Conservation (phyloP, 352 stramenopile species). For the Phytophthora hibernalis region DNA sequence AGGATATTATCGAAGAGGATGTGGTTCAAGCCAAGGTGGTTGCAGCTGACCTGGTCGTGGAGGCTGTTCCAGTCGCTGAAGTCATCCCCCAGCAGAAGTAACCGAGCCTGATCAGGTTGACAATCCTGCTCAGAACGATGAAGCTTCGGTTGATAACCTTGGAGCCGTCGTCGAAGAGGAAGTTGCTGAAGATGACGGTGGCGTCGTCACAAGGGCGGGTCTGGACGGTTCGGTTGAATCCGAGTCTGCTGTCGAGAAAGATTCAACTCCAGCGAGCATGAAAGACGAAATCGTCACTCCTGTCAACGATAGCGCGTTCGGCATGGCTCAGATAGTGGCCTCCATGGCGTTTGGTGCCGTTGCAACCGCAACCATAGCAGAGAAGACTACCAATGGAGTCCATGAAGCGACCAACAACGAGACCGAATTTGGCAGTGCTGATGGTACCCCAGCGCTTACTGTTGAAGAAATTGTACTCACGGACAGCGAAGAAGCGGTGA, state of each 20-base stretch:
- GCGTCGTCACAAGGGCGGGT: background rate
- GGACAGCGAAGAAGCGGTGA: conserved; percentile 14
- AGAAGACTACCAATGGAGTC: background rate
- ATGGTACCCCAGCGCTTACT: background rate
- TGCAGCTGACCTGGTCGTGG: background rate
- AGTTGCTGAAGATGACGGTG: background rate
- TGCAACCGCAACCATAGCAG: background rate
- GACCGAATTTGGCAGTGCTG: background rate
- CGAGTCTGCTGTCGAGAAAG: background rate
- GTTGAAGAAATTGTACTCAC: conserved; percentile 3
- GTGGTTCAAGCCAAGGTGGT: background rate
- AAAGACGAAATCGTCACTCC: background rate
- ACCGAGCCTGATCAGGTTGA: background rate
- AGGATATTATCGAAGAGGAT: background rate
- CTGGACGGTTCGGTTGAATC: background rate
- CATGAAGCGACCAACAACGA: background rate
- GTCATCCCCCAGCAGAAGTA: background rate
- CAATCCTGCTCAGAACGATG: background rate
- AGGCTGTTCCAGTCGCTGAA: conserved; percentile 2
- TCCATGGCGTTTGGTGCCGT: conserved; percentile 15
- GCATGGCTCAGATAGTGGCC: conserved; percentile 25
- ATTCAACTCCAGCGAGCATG: background rate
- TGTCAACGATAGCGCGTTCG: background rate
- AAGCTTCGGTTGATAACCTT: background rate
- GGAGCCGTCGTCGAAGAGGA: background rate